Conservation (phyloP, 2,329 filamentous ascomycete species). For the Paecilomyces dactylethromorphus region DNA sequence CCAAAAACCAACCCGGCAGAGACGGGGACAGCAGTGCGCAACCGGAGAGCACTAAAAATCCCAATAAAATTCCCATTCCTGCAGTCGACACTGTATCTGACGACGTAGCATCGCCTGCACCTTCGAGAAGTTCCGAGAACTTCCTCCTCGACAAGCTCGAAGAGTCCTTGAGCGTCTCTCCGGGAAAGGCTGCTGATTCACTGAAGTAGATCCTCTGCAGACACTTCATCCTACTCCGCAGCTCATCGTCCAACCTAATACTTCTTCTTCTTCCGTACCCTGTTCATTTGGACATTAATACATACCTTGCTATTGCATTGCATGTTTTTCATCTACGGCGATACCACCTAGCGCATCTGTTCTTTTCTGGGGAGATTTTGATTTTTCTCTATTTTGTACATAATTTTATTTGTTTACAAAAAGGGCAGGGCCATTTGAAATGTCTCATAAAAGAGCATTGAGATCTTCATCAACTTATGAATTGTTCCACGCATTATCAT, state of each 20-base stretch:
- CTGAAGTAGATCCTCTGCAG: neutral
- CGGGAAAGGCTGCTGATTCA: neutral
- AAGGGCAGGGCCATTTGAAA: too few species aligned
- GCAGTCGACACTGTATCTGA: neutral
- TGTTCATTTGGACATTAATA: too few species aligned
- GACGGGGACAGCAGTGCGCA: neutral
- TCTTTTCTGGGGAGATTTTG: too few species aligned
- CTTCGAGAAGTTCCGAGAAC: slow-evolving; percentile 14
- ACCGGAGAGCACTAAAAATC: neutral
- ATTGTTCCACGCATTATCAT: too few species aligned
- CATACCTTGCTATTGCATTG: too few species aligned
- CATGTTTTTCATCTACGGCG: too few species aligned
- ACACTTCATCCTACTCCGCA: neutral
- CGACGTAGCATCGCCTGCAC: slow-evolving; percentile 11
- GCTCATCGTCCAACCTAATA: neutral
- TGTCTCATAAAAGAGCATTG: too few species aligned
- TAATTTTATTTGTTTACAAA: too few species aligned
- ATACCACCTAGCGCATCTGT: too few species aligned
- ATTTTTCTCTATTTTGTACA: too few species aligned
- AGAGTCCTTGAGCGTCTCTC: slow-evolving; percentile 11
- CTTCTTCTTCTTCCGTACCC: too few species aligned
- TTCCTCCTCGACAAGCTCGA: slow-evolving; percentile 18
- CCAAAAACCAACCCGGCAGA: neutral
- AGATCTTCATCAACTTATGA: too few species aligned
- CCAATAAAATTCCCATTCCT: neutral